Percentiles rank a stretch among this genome's conserved stretches.
Evolutionary conservation across 2,329 filamentous ascomycete species (phyloP).

Genomic region (Aureobasidium sp.): DNA sequence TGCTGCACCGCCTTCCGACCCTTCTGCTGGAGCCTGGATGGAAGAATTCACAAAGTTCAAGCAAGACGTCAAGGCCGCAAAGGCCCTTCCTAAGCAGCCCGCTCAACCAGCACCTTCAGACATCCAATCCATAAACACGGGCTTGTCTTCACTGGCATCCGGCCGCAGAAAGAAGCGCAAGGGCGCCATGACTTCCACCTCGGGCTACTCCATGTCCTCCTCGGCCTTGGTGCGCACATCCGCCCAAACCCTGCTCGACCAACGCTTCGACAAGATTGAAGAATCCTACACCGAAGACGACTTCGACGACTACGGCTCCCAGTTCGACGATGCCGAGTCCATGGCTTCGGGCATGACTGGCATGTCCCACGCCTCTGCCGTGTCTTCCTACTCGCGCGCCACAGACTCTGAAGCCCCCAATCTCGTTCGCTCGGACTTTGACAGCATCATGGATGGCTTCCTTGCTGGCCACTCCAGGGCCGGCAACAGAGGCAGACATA

Average conservation of each 20-base stretch:
- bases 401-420: slow-evolving; percentile 35
- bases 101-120: slow-evolving; percentile 51
- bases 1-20: slow-evolving; percentile 30
- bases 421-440: slow-evolving; percentile 69
- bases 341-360: slow-evolving; percentile 39
- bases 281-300: slow-evolving; percentile 62
- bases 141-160: slow-evolving; percentile 64
- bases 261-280: slow-evolving; percentile 84
- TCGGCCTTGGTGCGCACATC: slow-evolving; percentile 83
- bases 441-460: slow-evolving; percentile 90
- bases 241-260: slow-evolving; percentile 75
- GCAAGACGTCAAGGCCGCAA: slow-evolving; percentile 40
- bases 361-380: slow-evolving; percentile 26
- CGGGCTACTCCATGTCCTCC: slow-evolving; percentile 85
- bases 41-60: slow-evolving; percentile 93
- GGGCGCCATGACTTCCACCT: slow-evolving; percentile 81
- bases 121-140: slow-evolving; percentile 62
- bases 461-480: slow-evolving; percentile 61
- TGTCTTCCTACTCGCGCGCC: slow-evolving; percentile 28
- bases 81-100: slow-evolving; percentile 27
- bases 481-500: slow-evolving; percentile 55
- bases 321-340: slow-evolving; percentile 36
- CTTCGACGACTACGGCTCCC: slow-evolving; percentile 28
- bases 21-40: slow-evolving; percentile 71
- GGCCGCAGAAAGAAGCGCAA: slow-evolving; percentile 90